phyloP scores from a whole-genome alignment of 352 stramenopile species.

The Phytophthora tubulina region DNA sequence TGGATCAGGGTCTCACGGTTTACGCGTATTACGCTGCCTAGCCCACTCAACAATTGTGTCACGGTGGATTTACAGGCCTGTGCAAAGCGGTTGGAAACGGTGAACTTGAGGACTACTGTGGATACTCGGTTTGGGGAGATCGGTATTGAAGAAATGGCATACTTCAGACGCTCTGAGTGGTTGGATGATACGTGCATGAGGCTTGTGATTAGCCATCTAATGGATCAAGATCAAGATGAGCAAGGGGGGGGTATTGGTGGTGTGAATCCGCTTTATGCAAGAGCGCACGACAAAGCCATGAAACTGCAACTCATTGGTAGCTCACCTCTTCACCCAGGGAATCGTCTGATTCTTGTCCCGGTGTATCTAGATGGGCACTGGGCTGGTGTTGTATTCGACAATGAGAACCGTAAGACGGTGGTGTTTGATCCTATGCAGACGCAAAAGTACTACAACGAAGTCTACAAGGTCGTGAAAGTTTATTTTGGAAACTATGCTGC shows the following conservation, averaged over 20 bases:
- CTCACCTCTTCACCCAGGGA: slow-evolving; percentile 1
- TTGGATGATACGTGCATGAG: slow-evolving; percentile 18
- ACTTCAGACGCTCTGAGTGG: slow-evolving; percentile 13
- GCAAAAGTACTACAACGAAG: no score
- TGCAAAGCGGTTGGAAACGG: slow-evolving; percentile 1
- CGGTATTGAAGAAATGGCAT: not conserved
- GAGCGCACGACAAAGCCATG: not conserved
- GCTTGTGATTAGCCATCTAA: slow-evolving; percentile 1
- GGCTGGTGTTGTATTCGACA: slow-evolving; percentile 9
- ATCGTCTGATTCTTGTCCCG: slow-evolving; percentile 1
- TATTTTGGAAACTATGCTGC: not conserved
- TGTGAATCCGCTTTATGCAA: slow-evolving; percentile 8
- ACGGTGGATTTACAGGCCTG: slow-evolving; percentile 10
- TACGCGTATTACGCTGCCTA: not conserved
- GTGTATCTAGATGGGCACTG: slow-evolving; percentile 4
- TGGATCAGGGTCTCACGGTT: slow-evolving; percentile 2
- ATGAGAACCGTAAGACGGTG: not conserved
- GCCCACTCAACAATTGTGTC: slow-evolving; percentile 15
- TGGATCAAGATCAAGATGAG: not conserved
- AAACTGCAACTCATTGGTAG: slow-evolving; percentile 3
- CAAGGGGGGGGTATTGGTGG: not conserved
- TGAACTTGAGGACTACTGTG: slow-evolving; percentile 3
- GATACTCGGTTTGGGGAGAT: not conserved
- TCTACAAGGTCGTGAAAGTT: no score
- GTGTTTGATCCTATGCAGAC: slow-evolving; percentile 6